These are phyloP conservation scores for Nicotiana noctiflora DNA, from an alignment of 257 asterid genomes.

Conservation along the genomic window DNA sequence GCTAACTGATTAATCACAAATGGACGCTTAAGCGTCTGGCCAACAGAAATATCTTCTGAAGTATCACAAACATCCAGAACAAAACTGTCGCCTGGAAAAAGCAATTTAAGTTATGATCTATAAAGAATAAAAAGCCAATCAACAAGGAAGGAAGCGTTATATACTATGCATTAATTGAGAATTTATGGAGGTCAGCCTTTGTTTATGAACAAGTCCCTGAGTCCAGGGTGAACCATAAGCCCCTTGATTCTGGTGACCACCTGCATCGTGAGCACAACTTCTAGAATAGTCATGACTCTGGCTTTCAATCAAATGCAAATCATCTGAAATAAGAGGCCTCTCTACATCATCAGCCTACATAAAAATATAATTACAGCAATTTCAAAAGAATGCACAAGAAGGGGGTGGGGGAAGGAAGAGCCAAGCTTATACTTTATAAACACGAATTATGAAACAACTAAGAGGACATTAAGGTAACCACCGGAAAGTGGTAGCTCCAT, in stretches of 20 bases:
- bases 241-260: slow-evolving; percentile 35
- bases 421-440: neutral
- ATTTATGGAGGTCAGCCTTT: slow-evolving; percentile 37
- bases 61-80: slow-evolving; percentile 73
- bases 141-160: slow-evolving; percentile 15
- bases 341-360: slow-evolving; percentile 77
- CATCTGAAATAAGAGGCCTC: slow-evolving; percentile 79
- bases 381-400: slow-evolving; percentile 14
- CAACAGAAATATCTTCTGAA: slow-evolving; percentile 40
- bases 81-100: slow-evolving; percentile 72
- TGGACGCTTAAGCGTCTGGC: slow-evolving; percentile 39
- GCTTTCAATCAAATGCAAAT: slow-evolving; percentile 36
- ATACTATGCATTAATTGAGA: slow-evolving; percentile 62
- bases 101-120: neutral
- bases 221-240: slow-evolving; percentile 35
- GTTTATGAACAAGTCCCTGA: slow-evolving; percentile 40
- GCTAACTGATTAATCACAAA: slow-evolving; percentile 17
- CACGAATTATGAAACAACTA: neutral
- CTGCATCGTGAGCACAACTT: slow-evolving; percentile 30
- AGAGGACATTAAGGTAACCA: neutral
- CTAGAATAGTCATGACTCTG: slow-evolving; percentile 37
- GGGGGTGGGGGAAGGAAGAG: neutral
- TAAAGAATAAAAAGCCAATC: neutral
- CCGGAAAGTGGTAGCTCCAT: neutral
- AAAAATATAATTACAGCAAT: slow-evolving; percentile 6